phyloP scores from a whole-genome alignment of 805 yeast species.

The Candida glaebosa region DNA sequence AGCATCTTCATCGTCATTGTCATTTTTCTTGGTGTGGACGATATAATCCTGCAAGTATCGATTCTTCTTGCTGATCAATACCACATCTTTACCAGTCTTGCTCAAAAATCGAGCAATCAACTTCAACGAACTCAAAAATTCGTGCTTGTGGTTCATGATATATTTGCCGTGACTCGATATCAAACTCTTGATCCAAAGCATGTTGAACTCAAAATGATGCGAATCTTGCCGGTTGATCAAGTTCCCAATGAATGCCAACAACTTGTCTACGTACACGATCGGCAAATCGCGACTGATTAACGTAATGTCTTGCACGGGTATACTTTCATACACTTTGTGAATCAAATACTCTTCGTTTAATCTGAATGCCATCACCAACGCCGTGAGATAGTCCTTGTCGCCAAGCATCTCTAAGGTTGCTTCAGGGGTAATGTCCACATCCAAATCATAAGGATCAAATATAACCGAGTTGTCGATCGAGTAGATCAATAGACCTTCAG shows the following conservation, averaged over 20 bases:
- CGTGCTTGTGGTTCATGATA: constrained; percentile 58
- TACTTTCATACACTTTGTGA: constrained; percentile 65
- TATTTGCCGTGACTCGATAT: constrained; percentile 74
- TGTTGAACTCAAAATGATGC: constrained; percentile 79
- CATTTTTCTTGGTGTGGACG: constrained; percentile 21
- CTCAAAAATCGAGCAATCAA: constrained; percentile 72
- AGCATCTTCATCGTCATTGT: constrained; percentile 14
- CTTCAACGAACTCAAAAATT: constrained; percentile 62
- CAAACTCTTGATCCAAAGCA: constrained; percentile 74
- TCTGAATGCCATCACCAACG: constrained; percentile 90
- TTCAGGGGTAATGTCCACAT: constrained; percentile 86
- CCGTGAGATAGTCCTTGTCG: constrained; percentile 64
- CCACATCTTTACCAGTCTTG: constrained; percentile 72
- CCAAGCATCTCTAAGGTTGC: constrained; percentile 58
- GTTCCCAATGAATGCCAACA: constrained; percentile 68
- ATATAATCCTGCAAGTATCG: constrained; percentile 55
- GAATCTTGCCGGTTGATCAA: constrained; percentile 53
- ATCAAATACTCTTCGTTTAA: constrained; percentile 77
- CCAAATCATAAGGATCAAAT: constrained; percentile 95
- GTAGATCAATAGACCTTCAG: constrained; percentile 85
- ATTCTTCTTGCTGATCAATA: constrained; percentile 49
- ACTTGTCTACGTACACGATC: constrained; percentile 63
- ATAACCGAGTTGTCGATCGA: constrained; percentile 70
- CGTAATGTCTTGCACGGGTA: constrained; percentile 68
- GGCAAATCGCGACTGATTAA: constrained; percentile 73